A percentile compares a stretch with the other conserved stretches of the same genome.
Conservation (phyloP, 2,329 filamentous ascomycete genomes). For the Botrytis squamosa region DNA sequence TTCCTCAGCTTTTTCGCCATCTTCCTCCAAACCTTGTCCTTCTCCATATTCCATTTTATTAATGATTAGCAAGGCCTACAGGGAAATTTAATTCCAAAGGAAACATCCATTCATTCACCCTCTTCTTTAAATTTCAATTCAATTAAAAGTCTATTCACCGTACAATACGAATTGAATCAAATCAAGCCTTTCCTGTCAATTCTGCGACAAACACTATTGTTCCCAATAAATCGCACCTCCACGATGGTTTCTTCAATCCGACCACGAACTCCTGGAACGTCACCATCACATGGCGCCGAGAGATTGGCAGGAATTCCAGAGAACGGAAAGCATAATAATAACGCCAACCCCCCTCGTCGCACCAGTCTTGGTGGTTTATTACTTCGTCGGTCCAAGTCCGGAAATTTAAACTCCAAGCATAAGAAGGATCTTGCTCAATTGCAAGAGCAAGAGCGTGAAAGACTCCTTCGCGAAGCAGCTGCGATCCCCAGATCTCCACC, state of each 20-base stretch:
- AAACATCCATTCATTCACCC: conserved; percentile 8
- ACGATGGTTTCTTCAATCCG: conserved; percentile 39
- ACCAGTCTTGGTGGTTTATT: conserved; percentile 57
- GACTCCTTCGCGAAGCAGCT: conserved; percentile 54
- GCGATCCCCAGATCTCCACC: conserved; percentile 59
- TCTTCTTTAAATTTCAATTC: neutral
- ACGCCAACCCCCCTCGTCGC: conserved; percentile 41
- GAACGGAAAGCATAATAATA: conserved; percentile 31
- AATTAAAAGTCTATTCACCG: conserved; percentile 11
- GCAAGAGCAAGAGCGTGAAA: conserved; percentile 51
- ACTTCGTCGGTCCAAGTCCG: conserved; percentile 66
- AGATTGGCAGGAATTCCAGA: conserved; percentile 41
- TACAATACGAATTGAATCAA: neutral
- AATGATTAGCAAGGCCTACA: conserved; percentile 13
- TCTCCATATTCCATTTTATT: conserved; percentile 3
- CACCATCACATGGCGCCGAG: conserved; percentile 37
- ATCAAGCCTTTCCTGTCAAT: conserved; percentile 29
- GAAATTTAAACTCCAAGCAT: conserved; percentile 60
- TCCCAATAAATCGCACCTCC: conserved; percentile 24
- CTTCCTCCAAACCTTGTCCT: neutral
- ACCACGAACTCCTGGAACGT: conserved; percentile 40
- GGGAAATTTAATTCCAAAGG: conserved; percentile 1
- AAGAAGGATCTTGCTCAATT: conserved; percentile 55
- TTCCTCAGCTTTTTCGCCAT: neutral
- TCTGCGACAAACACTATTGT: conserved; percentile 27